Evolutionary conservation across 169 alveolate genomes (phyloP).

Genomic region (Cryptosporidium muris): DNA sequence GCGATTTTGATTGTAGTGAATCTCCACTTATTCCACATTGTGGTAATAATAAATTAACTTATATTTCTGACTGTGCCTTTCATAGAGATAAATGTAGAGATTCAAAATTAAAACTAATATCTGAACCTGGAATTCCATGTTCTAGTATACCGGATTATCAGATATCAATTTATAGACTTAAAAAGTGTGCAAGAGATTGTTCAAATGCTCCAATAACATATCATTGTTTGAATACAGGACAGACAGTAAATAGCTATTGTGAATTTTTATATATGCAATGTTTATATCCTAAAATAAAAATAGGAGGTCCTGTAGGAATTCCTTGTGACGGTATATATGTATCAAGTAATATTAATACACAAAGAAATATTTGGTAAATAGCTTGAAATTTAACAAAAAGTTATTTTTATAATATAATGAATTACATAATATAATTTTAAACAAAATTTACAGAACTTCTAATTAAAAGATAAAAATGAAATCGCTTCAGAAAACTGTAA

Average conservation of each 20-base stretch:
- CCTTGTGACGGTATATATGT: slow-evolving; percentile 60
- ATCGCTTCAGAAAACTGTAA: slow-evolving; percentile 58
- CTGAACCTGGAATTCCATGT: slow-evolving; percentile 65
- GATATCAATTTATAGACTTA: slow-evolving; percentile 31
- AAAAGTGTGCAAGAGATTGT: slow-evolving; percentile 64
- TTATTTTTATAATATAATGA: background rate
- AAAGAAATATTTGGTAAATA: background rate
- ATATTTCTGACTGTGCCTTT: slow-evolving; percentile 65
- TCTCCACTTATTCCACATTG: slow-evolving; percentile 67
- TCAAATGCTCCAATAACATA: slow-evolving; percentile 25
- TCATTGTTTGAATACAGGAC: slow-evolving; percentile 66
- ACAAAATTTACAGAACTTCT: background rate
- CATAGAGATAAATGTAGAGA: slow-evolving; percentile 62
- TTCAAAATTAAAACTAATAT: slow-evolving; percentile 19
- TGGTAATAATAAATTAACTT: slow-evolving; percentile 57
- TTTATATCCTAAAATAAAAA: slow-evolving; percentile 20
- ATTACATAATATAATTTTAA: no score
- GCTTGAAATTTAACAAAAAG: background rate
- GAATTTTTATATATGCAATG: slow-evolving; percentile 58
- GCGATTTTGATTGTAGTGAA: slow-evolving; percentile 59
- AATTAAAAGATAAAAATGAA: background rate
- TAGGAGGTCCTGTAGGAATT: slow-evolving; percentile 41
- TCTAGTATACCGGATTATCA: slow-evolving; percentile 7
- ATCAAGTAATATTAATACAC: slow-evolving; percentile 1
- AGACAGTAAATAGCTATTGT: slow-evolving; percentile 56